A percentile compares a stretch with the other conserved stretches of the same genome.
These are phyloP conservation scores for Proliferodiscus dingleyae DNA, from an alignment of 2,329 filamentous ascomycete species.

Conservation along the genomic window DNA sequence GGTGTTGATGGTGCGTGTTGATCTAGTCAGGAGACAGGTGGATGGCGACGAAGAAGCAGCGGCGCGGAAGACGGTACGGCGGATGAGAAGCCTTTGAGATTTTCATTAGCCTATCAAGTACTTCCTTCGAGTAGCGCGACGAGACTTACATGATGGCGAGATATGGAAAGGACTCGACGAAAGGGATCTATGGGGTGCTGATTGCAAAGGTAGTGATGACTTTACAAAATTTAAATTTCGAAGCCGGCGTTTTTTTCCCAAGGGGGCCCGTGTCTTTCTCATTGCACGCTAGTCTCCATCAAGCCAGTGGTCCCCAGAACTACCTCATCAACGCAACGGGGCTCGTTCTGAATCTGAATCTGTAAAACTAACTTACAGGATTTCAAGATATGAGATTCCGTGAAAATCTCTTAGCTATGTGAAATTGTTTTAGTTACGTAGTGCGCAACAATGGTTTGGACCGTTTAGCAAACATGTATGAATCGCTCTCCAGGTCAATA, in stretches of 20 bases:
- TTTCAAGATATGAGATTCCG: background rate
- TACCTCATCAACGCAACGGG: background rate
- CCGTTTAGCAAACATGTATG: no score
- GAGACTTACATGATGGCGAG: slow-evolving; percentile 26
- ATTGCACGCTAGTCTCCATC: background rate
- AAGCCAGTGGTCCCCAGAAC: no score
- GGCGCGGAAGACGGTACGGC: slow-evolving; percentile 52
- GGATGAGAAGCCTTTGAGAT: slow-evolving; percentile 36
- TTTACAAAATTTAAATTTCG: slow-evolving; percentile 5
- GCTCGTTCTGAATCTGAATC: background rate
- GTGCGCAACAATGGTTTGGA: no score
- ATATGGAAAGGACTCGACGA: slow-evolving; percentile 12
- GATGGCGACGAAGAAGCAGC: slow-evolving; percentile 46
- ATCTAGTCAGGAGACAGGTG: slow-evolving; percentile 38
- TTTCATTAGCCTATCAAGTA: no score
- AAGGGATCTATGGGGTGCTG: slow-evolving; percentile 6
- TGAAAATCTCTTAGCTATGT: background rate
- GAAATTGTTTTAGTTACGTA: background rate
- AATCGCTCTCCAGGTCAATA: no score
- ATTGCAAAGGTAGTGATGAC: slow-evolving; percentile 9
- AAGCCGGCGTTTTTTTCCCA: slow-evolving; percentile 3
- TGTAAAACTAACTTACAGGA: background rate
- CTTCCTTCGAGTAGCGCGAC: background rate
- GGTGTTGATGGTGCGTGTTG: slow-evolving; percentile 36
- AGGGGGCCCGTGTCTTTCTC: background rate